Conservation (phyloP, 225 moss, liverwort and hornwort species). For the Bryoerythrophyllum caledonicum region DNA sequence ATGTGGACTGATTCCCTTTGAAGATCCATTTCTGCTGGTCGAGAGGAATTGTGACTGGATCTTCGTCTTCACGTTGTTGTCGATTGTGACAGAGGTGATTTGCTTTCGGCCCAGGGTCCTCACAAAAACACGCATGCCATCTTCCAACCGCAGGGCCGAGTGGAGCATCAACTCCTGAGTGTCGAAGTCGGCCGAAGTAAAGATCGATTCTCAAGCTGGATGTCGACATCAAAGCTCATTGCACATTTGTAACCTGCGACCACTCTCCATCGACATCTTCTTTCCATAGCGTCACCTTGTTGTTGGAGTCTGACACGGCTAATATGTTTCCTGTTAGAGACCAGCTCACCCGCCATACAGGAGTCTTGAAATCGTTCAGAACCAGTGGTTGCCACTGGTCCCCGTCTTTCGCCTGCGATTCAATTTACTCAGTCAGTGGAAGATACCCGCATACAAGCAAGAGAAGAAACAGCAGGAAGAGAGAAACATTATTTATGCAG, state of each 20-base stretch:
- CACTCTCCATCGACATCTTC: conserved; percentile 93
- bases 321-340: conserved; percentile 87
- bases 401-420: conserved; percentile 67
- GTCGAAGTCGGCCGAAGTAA: background rate
- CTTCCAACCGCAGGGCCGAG: conserved; percentile 18
- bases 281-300: conserved; percentile 88
- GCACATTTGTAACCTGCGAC: conserved; percentile 74
- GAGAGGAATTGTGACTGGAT: conserved; percentile 13
- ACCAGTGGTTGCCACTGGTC: conserved; percentile 83
- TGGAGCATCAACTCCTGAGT: conserved; percentile 5
- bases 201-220: conserved; percentile 8
- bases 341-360: conserved; percentile 91
- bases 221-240: conserved; percentile 24
- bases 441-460: conserved; percentile 2
- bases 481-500: background rate
- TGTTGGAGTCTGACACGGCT: conserved; percentile 77
- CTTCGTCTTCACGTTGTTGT: conserved; percentile 27
- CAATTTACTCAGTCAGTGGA: conserved; percentile 1
- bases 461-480: conserved; percentile 3
- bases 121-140: conserved; percentile 16
- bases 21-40: conserved; percentile 19
- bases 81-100: conserved; percentile 11
- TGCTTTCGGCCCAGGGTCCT: conserved; percentile 3
- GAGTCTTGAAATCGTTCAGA: conserved; percentile 79
- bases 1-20: background rate